Evolutionary conservation across 306 rosid genomes (phyloP), one percentile per base, ranked within the genome.

Genomic region (Vicia villosa): DNA sequence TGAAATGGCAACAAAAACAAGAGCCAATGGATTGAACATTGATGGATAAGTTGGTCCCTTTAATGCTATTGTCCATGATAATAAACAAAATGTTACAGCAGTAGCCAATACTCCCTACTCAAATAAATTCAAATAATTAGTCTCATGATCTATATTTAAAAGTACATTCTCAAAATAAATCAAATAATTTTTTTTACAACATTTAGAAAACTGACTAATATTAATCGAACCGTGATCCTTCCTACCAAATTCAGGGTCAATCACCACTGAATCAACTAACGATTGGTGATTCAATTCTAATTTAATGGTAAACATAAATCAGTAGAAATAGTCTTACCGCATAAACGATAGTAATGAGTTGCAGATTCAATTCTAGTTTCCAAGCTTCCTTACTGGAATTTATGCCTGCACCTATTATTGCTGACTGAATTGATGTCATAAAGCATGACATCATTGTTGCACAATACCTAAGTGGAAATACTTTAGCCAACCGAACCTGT

Each of bases 31-130:
- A 73, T 88, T 86, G 80, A 88, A 91, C 87, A 88, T 88, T 16
- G 97, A 57, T 8, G 91, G 92, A 54, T 81, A 91, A 38, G 80
- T 80, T 2, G 97, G 89, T 32, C 97, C 97, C 74, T 78, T 72
- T 3, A 72, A 10, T 21, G 86, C 0, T 46, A 88, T 73, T 28
- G 68, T 79, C 96, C 96, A 80, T 20, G 86, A 72, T 6, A 85
- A 3, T 5, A 91, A 54, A 83, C 85, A 80, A 79, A 84, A 91
- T 5, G 91, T 72, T 38, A 89, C 85, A 22, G 89, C 89, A 1
- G 91, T 76, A 6, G 85, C 74, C 8, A 88, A 40, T 68, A 80
- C 77, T 54, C 95, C 97, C 96, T 88, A 24, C 37, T 65, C 19
- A 61, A 45, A 4, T 45, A 15, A 45, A 45, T 5, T 0, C 9